phyloP scores from a whole-genome alignment of 768 basidiomycete species.

The Epithele typhae region DNA sequence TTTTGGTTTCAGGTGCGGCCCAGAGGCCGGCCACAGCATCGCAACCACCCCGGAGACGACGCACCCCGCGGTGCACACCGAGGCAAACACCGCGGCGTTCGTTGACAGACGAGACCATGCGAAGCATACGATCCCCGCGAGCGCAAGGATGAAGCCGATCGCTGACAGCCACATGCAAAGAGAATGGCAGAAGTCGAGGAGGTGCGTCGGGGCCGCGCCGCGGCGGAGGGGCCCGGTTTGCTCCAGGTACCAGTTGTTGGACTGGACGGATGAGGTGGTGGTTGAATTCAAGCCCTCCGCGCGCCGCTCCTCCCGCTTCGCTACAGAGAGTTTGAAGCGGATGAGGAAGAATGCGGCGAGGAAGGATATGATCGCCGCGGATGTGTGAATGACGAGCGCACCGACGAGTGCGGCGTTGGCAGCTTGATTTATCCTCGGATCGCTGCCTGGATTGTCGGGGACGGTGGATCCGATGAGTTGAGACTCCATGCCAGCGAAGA shows the following conservation, averaged over 20 bases:
- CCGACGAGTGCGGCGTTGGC: constrained; percentile 46
- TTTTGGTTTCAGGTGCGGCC: not conserved
- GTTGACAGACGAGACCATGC: constrained; percentile 44
- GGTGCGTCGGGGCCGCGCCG: constrained; percentile 35
- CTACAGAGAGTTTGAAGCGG: constrained; percentile 50
- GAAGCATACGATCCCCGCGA: constrained; percentile 46
- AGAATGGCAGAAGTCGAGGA: constrained; percentile 46
- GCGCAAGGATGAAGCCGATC: constrained; percentile 46
- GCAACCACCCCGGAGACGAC: constrained; percentile 18
- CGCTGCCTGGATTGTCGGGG: constrained; percentile 16
- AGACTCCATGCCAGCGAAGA: constrained; percentile 57
- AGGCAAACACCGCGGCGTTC: constrained; percentile 42
- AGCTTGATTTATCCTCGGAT: constrained; percentile 6
- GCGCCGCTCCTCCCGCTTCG: constrained; percentile 41
- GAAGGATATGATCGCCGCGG: constrained; percentile 49
- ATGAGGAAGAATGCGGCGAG: constrained; percentile 53
- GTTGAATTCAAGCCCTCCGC: constrained; percentile 26
- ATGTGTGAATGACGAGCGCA: constrained; percentile 51
- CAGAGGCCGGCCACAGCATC: constrained; percentile 4
- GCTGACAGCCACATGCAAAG: constrained; percentile 44
- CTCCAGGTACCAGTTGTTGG: constrained; percentile 44
- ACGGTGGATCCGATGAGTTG: constrained; percentile 45
- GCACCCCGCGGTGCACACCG: constrained; percentile 33
- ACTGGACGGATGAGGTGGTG: constrained; percentile 24
- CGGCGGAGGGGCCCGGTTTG: constrained; percentile 42